A percentile compares a stretch with the other conserved stretches of the same genome.
Evolutionary conservation across 345 rosid species (phyloP).

Genomic region (Litchi chinensis): DNA sequence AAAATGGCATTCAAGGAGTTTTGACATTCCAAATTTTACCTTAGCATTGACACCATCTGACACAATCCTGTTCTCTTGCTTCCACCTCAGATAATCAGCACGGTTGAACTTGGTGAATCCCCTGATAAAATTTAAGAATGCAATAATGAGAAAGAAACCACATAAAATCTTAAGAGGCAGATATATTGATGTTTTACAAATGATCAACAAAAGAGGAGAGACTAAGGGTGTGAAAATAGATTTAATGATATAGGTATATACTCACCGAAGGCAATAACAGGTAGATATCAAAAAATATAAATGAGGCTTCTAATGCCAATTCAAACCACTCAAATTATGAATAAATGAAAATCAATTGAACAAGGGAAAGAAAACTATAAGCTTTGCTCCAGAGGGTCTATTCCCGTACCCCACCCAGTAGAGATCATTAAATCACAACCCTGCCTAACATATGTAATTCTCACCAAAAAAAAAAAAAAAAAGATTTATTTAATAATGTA

Average conservation of each 20-base stretch:
- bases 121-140: constrained; percentile 28
- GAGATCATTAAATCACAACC: neutral
- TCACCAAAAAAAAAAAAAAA: neutral
- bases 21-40: constrained; percentile 30
- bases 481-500: neutral
- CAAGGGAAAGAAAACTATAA: neutral
- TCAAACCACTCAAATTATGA: neutral
- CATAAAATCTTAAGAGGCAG: neutral
- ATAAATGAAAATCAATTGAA: neutral
- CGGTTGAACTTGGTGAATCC: constrained; percentile 60
- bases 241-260: neutral
- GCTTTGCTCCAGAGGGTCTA: neutral
- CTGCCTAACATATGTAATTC: neutral
- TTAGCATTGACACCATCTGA: constrained; percentile 64
- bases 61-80: constrained; percentile 43
- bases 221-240: neutral
- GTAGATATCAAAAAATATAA: neutral
- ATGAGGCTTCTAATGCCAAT: neutral
- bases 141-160: neutral
- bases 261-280: neutral
- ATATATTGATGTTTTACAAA: neutral
- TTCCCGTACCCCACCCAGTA: neutral
- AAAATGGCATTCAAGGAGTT: neutral
- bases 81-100: constrained; percentile 51
- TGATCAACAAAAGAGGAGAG: neutral